Base-by-base conservation (phyloP, 179 eudicot genomes). In the Beta lomatogona region DNA sequence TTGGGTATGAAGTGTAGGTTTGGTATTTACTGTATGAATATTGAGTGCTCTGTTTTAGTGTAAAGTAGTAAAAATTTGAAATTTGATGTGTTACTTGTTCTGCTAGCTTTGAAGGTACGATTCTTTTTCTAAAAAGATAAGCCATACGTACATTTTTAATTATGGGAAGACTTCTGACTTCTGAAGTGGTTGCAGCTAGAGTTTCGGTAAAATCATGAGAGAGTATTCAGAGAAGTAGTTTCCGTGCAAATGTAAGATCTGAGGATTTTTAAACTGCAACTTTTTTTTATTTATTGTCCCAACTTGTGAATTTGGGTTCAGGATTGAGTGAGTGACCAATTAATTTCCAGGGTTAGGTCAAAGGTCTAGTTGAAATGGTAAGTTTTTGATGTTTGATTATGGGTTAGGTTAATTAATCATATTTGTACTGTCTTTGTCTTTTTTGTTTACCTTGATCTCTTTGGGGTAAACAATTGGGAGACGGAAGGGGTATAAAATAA, bases 51-150 rank as follows among this genome's bases (percentile, higher is more conserved):
- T 68, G 15, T 14, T 68, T 68, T 68, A 18, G 72, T 14, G 72
- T 44, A 44, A 68, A 53, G 25, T 7, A 3, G 7, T 3, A 36
- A 36, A 36, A 36, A 1, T 73, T 12, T 55, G 13, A 28, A 7
- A 5, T 15, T 73, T 73, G 77, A 73, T 5, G 21, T 54, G 13
- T 73, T 73, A 31, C 77, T 55, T 73, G 63, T 73, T 25, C 12
- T 54, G 45, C 41, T 73, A 53, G 61, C 52, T 54, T 15, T 73
- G 50, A 73, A 53, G 77, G 77, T 73, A 73, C 63, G 77, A 73
- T 73, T 73, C 77, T 73, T 14, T 54, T 73, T 28, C 50, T 55
- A 14, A 25, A 8, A 6, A 46, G 13, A 73, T 54, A 28, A 2
- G 76, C 59, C 77, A 25, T 73, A 55, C 77, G 45, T 54, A 73